phyloP scores from a whole-genome alignment of 2,329 filamentous ascomycete species.

The Calonectria hongkongensis region DNA sequence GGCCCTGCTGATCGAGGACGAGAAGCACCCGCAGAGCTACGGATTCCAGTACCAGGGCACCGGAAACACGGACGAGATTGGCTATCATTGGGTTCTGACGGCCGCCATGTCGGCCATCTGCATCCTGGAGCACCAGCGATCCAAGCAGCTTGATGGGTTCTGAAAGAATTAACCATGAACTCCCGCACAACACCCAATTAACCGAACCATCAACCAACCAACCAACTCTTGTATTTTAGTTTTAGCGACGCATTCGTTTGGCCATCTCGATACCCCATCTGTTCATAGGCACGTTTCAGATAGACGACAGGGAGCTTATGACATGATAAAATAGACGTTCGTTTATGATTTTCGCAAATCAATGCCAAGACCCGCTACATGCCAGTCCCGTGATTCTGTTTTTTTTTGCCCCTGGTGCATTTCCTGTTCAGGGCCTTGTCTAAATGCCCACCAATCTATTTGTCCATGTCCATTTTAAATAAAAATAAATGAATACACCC shows the following conservation, averaged over 20 bases:
- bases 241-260: conserved; percentile 28
- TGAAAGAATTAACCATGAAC: background rate
- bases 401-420: background rate
- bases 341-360: conserved; percentile 14
- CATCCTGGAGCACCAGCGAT: conserved; percentile 17
- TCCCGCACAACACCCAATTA: no score
- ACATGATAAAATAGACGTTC: conserved; percentile 24
- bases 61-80: conserved; percentile 19
- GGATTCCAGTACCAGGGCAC: conserved; percentile 16
- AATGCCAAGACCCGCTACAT: background rate
- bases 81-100: conserved; percentile 18
- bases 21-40: conserved; percentile 9
- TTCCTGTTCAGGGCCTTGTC: background rate
- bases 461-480: background rate
- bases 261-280: conserved; percentile 22
- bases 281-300: conserved; percentile 25
- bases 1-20: conserved; percentile 12
- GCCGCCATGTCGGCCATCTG: conserved; percentile 7
- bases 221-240: conserved; percentile 14
- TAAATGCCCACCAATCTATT: background rate
- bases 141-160: conserved; percentile 13
- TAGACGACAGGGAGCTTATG: conserved; percentile 18
- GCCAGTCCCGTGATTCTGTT: background rate
- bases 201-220: background rate
- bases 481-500: background rate